Conservation (phyloP, 371 early-diverging fungal species). For the Mortierella sp. region DNA sequence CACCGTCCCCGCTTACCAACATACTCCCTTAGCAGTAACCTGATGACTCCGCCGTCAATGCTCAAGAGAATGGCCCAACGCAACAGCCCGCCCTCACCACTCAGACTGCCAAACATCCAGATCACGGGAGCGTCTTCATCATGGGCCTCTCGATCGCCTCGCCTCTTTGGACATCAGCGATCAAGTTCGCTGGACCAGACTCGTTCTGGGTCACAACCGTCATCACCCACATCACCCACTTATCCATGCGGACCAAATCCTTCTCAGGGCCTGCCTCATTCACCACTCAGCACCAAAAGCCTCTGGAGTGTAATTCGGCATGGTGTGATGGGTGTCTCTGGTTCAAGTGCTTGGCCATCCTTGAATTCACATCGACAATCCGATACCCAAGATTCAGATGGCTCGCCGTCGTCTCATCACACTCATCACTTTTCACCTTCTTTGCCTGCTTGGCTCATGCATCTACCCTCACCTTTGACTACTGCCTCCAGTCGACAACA, state of each 20-base stretch:
- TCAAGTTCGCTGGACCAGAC: slow-evolving; percentile 19
- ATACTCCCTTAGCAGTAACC: slow-evolving; percentile 32
- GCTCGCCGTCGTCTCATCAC: slow-evolving; percentile 12
- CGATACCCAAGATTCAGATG: slow-evolving; percentile 15
- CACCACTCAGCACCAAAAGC: slow-evolving; percentile 32
- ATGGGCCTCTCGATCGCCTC: slow-evolving; percentile 16
- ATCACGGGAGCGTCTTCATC: slow-evolving; percentile 5
- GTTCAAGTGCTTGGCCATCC: slow-evolving; percentile 42
- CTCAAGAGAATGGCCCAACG: slow-evolving; percentile 35
- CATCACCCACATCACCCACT: slow-evolving; percentile 18
- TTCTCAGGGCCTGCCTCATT: slow-evolving; percentile 13
- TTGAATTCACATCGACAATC: slow-evolving; percentile 27
- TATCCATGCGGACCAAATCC: not conserved
- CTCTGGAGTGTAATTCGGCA: slow-evolving; percentile 49
- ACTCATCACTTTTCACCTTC: slow-evolving; percentile 26
- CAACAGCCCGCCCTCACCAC: slow-evolving; percentile 20
- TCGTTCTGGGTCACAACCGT: slow-evolving; percentile 11
- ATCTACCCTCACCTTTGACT: slow-evolving; percentile 41
- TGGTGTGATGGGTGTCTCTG: slow-evolving; percentile 52
- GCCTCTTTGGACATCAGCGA: slow-evolving; percentile 37
- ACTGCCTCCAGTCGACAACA: slow-evolving; percentile 27
- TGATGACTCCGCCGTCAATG: slow-evolving; percentile 49
- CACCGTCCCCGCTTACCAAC: slow-evolving; percentile 40
- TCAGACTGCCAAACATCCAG: slow-evolving; percentile 28
- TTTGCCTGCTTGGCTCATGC: slow-evolving; percentile 42